These are phyloP conservation scores for Astrocystis sublimbata DNA, from an alignment of 495 filamentous ascomycete genomes.

Conservation along the genomic window DNA sequence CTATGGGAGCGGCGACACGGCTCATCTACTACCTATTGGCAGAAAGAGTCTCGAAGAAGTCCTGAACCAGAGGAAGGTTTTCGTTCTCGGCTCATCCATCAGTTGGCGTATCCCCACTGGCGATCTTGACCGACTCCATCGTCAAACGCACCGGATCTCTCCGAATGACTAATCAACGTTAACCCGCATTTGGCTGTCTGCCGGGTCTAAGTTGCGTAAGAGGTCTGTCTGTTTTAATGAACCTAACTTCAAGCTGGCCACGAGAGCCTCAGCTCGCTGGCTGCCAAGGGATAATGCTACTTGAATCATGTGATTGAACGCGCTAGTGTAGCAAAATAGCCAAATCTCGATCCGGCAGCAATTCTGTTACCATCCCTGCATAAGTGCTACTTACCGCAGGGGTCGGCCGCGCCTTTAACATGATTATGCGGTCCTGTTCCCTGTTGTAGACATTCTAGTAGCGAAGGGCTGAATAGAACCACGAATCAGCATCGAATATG, in stretches of 20 bases:
- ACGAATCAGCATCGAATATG: slow-evolving; percentile 3
- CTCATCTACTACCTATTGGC: neutral
- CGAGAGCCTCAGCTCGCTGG: neutral
- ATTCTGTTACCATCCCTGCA: slow-evolving; percentile 18
- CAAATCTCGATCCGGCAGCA: slow-evolving; percentile 5
- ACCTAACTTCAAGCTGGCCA: neutral
- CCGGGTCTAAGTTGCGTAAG: neutral
- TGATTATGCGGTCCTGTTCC: neutral
- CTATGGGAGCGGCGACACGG: neutral
- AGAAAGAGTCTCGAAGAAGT: neutral
- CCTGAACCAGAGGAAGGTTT: neutral
- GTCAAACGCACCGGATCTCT: neutral
- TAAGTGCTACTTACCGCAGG: slow-evolving; percentile 12
- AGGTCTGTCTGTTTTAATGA: neutral
- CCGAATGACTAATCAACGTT: neutral
- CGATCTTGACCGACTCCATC: neutral
- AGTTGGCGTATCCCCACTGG: too few relatives aligned
- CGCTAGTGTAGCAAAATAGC: slow-evolving; percentile 1
- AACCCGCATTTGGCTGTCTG: neutral
- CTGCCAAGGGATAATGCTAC: neutral
- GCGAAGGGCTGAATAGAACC: slow-evolving; percentile 1
- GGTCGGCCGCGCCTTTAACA: neutral
- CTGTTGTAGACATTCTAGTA: slow-evolving; percentile 8
- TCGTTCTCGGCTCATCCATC: neutral
- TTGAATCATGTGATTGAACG: slow-evolving; percentile 5